Conservation (phyloP, 148 eudicot species). For the Persicaria tinctoria region DNA sequence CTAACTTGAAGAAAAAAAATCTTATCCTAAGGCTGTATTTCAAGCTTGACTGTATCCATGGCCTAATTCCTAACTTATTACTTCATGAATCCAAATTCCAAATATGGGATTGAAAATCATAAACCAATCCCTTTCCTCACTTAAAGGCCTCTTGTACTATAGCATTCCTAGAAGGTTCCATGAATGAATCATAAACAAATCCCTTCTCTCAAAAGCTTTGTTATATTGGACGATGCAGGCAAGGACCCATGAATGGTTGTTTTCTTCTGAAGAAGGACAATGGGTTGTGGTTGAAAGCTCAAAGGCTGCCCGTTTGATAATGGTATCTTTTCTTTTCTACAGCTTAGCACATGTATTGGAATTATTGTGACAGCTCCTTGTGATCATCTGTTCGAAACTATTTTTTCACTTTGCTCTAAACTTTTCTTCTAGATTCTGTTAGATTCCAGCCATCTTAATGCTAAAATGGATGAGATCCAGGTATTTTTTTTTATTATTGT, state of each 20-base stretch:
- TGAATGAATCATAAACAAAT: too few species aligned
- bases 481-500: slow-evolving; percentile 23
- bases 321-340: slow-evolving; percentile 35
- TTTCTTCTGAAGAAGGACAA: slow-evolving; percentile 93
- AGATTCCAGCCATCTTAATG: slow-evolving; percentile 58
- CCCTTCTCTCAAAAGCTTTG: not conserved
- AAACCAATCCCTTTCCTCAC: not conserved
- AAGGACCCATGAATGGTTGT: slow-evolving; percentile 85
- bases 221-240: slow-evolving; percentile 29
- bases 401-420: not conserved
- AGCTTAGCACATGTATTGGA: not conserved
- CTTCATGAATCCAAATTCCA: not conserved
- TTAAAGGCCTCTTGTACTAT: not conserved
- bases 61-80: not conserved
- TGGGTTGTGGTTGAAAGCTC: slow-evolving; percentile 90
- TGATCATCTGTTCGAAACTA: not conserved
- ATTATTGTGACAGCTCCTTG: not conserved
- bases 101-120: not conserved
- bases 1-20: too few species aligned
- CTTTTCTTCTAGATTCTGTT: slow-evolving; percentile 49
- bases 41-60: not conserved
- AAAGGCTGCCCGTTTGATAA: slow-evolving; percentile 80
- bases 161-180: not conserved
- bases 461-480: slow-evolving; percentile 77
- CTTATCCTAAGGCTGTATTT: not conserved